Evolutionary conservation across 176 grass and related monocot genomes (phyloP), one percentile per base, ranked within the genome.

Genomic region (Aegilops sharonensis): DNA sequence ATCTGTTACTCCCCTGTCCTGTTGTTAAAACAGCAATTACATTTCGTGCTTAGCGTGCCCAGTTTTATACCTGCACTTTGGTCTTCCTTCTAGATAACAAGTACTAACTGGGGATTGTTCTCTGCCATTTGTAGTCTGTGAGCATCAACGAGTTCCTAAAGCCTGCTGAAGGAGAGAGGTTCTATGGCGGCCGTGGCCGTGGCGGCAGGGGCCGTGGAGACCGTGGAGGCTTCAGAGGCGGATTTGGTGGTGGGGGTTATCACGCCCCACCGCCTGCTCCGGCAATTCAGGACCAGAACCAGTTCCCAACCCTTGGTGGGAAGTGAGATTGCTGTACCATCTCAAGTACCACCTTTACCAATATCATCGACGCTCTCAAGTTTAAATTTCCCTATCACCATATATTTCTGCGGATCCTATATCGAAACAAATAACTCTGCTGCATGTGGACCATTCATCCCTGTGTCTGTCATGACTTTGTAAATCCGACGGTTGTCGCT

Each of bases 111-210:
- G 9, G 35, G 21, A 15, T 14, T 64, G 1, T 43, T 72, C 17
- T 9, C 12, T 23, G 47, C 64, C 0, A 14, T 75, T 35, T 85
- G 15, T 73, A 98, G 95, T 86, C 87, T 30, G 1, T 95, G 68
- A 95, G 81, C 88, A 98, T 94, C 75, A 98, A 92, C 0, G 95
- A 98, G 81, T 98, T 98, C 59, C 30, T 98, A 25, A 98, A 95
- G 83, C 93, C 93, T 15, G 89, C 91, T 78, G 95, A 95, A 85
- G 93, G 95, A 70, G 91, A 93, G 47, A 88, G 88, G 61, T 83
- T 60, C 85, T 92, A 93, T 68, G 90, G 81, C 1, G 89, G 95
- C 3, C 89, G 95, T 13, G 95, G 95, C 0, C 91, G 89, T 36
- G 89, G 91, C 24, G 89, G 91, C 56, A 93, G 89, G 61, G 93